These are phyloP conservation scores for Lactuca saligna DNA, from an alignment of 129 eudicot species.

Conservation along the genomic window DNA sequence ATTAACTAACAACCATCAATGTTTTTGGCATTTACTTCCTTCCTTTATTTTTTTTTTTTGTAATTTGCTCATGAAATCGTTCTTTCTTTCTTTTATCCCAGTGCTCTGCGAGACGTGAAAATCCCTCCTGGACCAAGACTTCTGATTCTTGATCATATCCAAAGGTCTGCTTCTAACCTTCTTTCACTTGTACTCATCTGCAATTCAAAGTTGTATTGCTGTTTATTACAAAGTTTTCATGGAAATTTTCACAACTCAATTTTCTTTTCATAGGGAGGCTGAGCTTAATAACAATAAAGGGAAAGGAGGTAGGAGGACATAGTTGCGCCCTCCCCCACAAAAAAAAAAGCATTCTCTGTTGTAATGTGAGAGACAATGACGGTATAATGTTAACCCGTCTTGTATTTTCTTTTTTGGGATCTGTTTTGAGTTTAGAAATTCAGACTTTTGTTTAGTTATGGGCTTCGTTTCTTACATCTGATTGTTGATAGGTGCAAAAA, in stretches of 20 bases:
- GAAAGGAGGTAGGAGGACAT: slow-evolving; percentile 18
- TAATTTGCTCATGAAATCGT: background rate
- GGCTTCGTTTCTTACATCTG: too few species aligned
- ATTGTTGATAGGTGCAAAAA: too few species aligned
- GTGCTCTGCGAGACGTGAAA: slow-evolving; percentile 74
- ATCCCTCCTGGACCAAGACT: slow-evolving; percentile 90
- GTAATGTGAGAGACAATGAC: background rate
- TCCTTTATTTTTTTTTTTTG: background rate
- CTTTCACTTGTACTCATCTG: background rate
- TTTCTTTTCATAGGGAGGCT: slow-evolving; percentile 1
- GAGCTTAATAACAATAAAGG: background rate
- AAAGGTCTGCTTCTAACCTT: slow-evolving; percentile 39
- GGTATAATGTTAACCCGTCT: background rate
- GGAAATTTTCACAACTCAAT: background rate
- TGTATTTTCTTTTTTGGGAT: background rate
- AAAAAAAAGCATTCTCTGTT: too few species aligned
- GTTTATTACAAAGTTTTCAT: background rate
- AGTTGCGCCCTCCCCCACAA: background rate
- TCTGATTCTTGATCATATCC: slow-evolving; percentile 68
- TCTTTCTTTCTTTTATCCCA: background rate
- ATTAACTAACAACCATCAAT: too few species aligned
- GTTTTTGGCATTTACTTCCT: background rate
- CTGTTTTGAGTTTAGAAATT: too few species aligned
- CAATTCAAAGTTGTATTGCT: too few species aligned
- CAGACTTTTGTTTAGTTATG: too few species aligned